Evolutionary conservation across 345 rosid species (phyloP).

Genomic region (Eucalyptus curtisii): DNA sequence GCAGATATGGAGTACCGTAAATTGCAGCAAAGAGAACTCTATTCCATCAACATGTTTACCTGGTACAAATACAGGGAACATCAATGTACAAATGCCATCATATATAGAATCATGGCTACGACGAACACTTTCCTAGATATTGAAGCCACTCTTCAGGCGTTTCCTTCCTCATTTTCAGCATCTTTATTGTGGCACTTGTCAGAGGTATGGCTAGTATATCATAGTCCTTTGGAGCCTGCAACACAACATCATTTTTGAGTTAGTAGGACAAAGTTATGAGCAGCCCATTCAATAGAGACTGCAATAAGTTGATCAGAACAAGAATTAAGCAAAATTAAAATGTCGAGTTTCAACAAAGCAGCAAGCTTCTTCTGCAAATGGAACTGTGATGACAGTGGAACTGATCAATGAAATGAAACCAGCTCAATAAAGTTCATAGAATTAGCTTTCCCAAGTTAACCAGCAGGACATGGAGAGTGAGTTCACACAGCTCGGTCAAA

Average conservation of each 20-base stretch:
- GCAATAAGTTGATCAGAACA: neutral
- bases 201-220: conserved; percentile 89
- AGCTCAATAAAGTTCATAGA: neutral
- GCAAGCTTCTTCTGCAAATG: neutral
- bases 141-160: conserved; percentile 85
- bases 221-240: conserved; percentile 76
- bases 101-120: conserved; percentile 12
- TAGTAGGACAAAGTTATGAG: neutral
- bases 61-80: neutral
- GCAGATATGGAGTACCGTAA: neutral
- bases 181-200: conserved; percentile 56
- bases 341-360: neutral
- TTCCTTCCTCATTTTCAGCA: conserved; percentile 54
- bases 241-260: neutral
- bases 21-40: neutral
- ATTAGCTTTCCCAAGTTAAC: neutral
- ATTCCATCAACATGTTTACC: neutral
- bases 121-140: conserved; percentile 35
- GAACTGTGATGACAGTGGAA: neutral
- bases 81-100: neutral
- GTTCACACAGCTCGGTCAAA: neutral
- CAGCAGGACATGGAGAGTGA: neutral
- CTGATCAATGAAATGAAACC: neutral
- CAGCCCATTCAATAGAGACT: neutral
- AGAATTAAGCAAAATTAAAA: neutral